Base-by-base conservation (phyloP, 495 filamentous ascomycete genomes). In the Penicillium canescens region DNA sequence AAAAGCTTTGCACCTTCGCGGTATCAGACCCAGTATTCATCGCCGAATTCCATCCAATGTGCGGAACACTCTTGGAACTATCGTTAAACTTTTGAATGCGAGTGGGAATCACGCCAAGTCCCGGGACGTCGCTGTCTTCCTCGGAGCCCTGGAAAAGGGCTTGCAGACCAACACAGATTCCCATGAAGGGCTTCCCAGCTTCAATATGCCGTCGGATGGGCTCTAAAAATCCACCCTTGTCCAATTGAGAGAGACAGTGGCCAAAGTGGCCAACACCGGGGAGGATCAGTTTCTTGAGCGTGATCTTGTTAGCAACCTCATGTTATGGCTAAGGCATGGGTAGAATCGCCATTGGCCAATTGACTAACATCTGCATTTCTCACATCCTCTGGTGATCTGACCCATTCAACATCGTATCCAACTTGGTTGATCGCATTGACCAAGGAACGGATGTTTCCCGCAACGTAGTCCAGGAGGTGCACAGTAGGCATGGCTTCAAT, bases 191-290 rank as follows among this genome's bases (percentile, higher is more conserved):
- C 67, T 96, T 97, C 7, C 91, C 92, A 10, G 87, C 81, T 35
- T 85, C 78, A 59, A 98, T 90, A 72, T 96, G 90, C 50, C 82
- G 73, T 57, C 78, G 83, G 35, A 98, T 84, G 4, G 92, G 88
- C 49, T 87, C 85, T 42, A 91, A 69, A 70, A 90, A 98, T 47
- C 89, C 91, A 26, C 90, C 88, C 16, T 80, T 76, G 9, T 86
- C 77, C 46, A 98, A 82, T 62, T 94, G 89, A 24, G 84, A 83
- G 54, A 97, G 82, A 66, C 94, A 98, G 76, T 98, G 91, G 45
- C 95, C 95, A 61, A 97, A 98, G 72, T 98, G 93, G 42, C 94
- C 94, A 45, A 98, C 94, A 58, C 94, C 94, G 3, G 94, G 94
- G 24, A 98, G 82, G 50, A 98, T 96, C 51, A 98, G 76, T 78